phyloP scores from a whole-genome alignment of 2,329 filamentous ascomycete genomes.

The Colletotrichum sp. region DNA sequence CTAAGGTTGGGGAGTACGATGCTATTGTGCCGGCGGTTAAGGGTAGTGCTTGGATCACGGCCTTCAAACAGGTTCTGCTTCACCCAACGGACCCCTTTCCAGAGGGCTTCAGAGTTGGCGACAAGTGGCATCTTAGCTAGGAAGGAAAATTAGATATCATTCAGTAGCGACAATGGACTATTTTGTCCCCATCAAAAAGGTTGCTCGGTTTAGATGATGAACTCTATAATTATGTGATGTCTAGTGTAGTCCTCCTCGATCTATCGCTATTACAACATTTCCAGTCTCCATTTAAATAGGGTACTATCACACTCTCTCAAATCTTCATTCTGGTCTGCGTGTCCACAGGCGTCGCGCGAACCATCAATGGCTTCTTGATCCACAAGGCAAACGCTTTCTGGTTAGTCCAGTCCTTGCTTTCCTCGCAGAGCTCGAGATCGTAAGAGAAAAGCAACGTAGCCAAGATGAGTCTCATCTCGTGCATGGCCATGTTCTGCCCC shows the following conservation, averaged over 20 bases:
- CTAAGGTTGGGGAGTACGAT: constrained; percentile 41
- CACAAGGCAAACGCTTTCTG: constrained; percentile 8
- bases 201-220: not conserved
- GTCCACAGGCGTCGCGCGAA: not conserved
- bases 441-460: constrained; percentile 12
- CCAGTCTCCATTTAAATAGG: rapidly evolving
- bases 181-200: rapidly evolving
- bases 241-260: not conserved
- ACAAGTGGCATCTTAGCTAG: not conserved
- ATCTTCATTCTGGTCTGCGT: not conserved
- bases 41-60: constrained; percentile 50
- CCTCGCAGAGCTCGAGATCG: not conserved
- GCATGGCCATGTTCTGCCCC: constrained; percentile 59
- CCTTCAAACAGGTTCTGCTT: constrained; percentile 47
- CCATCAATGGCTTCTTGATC: constrained; percentile 11
- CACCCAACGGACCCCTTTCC: constrained; percentile 50
- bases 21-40: constrained; percentile 47
- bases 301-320: not conserved
- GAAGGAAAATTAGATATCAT: not conserved
- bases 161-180: rapidly evolving
- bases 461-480: constrained; percentile 56
- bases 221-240: not conserved
- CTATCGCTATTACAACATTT: not conserved
- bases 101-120: constrained; percentile 27
- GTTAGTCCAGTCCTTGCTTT: not conserved